Percentiles rank a stretch among this genome's conserved stretches.
phyloP scores from a whole-genome alignment of 352 stramenopile genomes.

The Aphanomyces stellatus region DNA sequence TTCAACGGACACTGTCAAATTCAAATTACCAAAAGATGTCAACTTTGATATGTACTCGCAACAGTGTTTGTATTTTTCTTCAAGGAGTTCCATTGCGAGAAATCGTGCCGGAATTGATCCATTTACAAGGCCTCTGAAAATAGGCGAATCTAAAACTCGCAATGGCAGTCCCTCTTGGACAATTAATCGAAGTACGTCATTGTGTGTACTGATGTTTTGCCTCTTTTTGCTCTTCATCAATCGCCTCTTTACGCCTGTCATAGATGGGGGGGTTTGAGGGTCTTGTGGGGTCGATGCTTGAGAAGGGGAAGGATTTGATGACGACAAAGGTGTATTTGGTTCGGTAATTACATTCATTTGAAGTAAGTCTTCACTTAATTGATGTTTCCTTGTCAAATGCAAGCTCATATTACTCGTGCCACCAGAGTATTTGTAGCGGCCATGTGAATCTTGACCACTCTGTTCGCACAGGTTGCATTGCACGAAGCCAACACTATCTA shows the following conservation, averaged over 20 bases:
- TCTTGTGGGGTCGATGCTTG: slow-evolving; percentile 5
- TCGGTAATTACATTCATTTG: neutral
- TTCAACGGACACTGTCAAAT: slow-evolving; percentile 11
- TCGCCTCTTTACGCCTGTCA: neutral
- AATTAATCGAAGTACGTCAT: slow-evolving; percentile 1
- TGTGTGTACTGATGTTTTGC: neutral
- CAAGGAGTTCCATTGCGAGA: neutral
- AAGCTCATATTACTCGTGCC: slow-evolving; percentile 19
- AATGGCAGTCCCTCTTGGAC: slow-evolving; percentile 7
- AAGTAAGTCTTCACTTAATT: slow-evolving; percentile 1
- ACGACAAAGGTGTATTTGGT: slow-evolving; percentile 8
- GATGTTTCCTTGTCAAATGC: slow-evolving; percentile 9
- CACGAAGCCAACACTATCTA: slow-evolving; percentile 5
- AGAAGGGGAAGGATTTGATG: neutral
- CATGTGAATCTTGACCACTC: slow-evolving; percentile 1
- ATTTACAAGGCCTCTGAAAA: neutral
- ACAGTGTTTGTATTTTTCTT: slow-evolving; percentile 10
- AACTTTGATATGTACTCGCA: neutral
- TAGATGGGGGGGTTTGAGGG: neutral
- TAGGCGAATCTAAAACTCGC: neutral
- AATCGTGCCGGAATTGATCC: neutral
- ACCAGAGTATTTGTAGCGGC: slow-evolving; percentile 16
- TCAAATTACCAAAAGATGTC: neutral
- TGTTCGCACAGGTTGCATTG: slow-evolving; percentile 11
- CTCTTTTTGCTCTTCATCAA: slow-evolving; percentile 2